Evolutionary conservation across 495 filamentous ascomycete species (phyloP).

Genomic region (Xylaria cubensis): DNA sequence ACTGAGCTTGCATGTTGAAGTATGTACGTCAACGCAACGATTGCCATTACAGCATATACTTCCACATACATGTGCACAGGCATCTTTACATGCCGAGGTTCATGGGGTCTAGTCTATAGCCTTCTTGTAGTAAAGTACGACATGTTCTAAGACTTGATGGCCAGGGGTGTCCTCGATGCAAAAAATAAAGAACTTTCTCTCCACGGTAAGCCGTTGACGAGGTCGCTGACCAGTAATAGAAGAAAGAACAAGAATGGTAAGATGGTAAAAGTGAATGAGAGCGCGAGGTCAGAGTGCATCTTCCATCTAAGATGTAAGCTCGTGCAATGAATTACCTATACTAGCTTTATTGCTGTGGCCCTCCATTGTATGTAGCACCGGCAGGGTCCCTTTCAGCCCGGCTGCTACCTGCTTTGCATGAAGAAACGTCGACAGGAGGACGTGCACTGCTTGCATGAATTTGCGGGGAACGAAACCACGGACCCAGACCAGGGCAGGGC

Average conservation of each 20-base stretch:
- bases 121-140: slow-evolving; percentile 7
- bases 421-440: slow-evolving; percentile 38
- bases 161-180: not conserved
- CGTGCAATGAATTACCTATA: slow-evolving; percentile 22
- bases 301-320: slow-evolving; percentile 34
- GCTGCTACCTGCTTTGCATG: slow-evolving; percentile 32
- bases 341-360: slow-evolving; percentile 10
- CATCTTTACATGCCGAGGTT: not conserved
- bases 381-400: slow-evolving; percentile 28
- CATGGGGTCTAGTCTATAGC: not conserved
- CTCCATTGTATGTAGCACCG: slow-evolving; percentile 22
- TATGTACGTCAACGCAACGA: slow-evolving; percentile 2
- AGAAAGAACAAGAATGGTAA: slow-evolving; percentile 9
- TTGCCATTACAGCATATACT: not conserved
- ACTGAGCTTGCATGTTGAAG: slow-evolving; percentile 18
- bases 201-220: slow-evolving; percentile 2
- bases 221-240: not conserved
- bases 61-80: not conserved
- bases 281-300: not conserved
- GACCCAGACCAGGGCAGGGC: slow-evolving; percentile 27
- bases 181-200: not conserved
- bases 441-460: slow-evolving; percentile 42
- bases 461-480: slow-evolving; percentile 40
- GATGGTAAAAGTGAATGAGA: slow-evolving; percentile 23
- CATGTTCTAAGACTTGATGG: slow-evolving; percentile 15